Percentiles rank a stretch among this genome's conserved stretches.
Conservation (phyloP, 257 asterid species). For the Henckelia pumila region DNA sequence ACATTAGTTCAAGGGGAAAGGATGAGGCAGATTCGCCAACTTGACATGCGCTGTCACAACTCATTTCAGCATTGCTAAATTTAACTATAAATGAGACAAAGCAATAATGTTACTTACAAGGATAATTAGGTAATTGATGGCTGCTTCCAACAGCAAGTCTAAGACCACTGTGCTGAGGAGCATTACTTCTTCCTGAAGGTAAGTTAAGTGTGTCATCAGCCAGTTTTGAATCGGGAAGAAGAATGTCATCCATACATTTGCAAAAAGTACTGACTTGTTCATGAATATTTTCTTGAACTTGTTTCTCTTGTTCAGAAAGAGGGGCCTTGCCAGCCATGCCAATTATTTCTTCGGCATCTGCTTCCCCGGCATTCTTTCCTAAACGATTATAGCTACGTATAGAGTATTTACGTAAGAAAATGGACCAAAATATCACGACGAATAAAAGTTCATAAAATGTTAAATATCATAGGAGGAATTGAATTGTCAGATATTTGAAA, state of each 20-base stretch:
- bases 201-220: constrained; percentile 24
- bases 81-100: background rate
- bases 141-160: constrained; percentile 69
- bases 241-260: constrained; percentile 64
- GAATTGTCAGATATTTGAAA: background rate
- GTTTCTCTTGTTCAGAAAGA: constrained; percentile 67
- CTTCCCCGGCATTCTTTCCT: constrained; percentile 75
- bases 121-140: constrained; percentile 29
- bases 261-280: constrained; percentile 53
- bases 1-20: background rate
- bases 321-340: constrained; percentile 72
- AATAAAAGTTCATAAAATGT: background rate
- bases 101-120: constrained; percentile 41
- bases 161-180: constrained; percentile 64
- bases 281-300: constrained; percentile 89
- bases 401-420: constrained; percentile 21
- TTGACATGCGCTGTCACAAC: background rate
- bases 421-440: constrained; percentile 6
- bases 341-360: constrained; percentile 86
- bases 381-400: constrained; percentile 68
- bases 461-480: constrained; percentile 14
- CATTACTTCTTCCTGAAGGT: constrained; percentile 32
- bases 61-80: constrained; percentile 6
- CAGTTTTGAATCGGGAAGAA: constrained; percentile 49
- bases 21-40: background rate